Percentiles rank a stretch among this genome's conserved stretches.
phyloP scores from a whole-genome alignment of 495 filamentous ascomycete species.

The Neurospora intermedia region DNA sequence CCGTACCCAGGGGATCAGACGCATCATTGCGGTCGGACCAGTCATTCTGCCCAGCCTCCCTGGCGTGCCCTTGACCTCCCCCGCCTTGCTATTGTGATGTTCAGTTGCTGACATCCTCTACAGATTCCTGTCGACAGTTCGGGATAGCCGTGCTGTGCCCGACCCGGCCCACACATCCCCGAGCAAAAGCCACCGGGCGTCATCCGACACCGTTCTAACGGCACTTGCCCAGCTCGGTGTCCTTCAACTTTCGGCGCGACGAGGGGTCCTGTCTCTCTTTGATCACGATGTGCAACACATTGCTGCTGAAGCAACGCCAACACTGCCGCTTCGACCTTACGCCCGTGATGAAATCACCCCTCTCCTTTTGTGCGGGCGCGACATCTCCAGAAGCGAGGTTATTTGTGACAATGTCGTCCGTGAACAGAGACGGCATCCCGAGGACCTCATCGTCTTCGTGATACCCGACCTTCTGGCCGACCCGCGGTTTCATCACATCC shows the following conservation, averaged over 20 bases:
- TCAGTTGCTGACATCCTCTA: not conserved
- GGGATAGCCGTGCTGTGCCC: not conserved
- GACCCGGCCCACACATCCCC: not conserved
- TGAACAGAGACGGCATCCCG: slow-evolving; percentile 11
- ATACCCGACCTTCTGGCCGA: slow-evolving; percentile 42
- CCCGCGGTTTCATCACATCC: slow-evolving; percentile 33
- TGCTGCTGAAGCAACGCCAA: slow-evolving; percentile 51
- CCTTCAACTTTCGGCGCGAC: slow-evolving; percentile 40
- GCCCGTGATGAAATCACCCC: slow-evolving; percentile 26
- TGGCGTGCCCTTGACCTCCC: not conserved
- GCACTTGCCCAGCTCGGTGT: slow-evolving; percentile 53
- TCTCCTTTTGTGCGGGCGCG: slow-evolving; percentile 29
- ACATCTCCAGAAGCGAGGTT: slow-evolving; percentile 32
- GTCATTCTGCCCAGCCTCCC: not conserved
- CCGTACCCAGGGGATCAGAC: not conserved
- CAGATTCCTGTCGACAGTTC: slow-evolving; percentile 10
- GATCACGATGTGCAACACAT: slow-evolving; percentile 49
- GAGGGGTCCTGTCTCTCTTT: slow-evolving; percentile 50
- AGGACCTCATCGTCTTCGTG: slow-evolving; percentile 30
- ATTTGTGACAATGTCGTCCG: slow-evolving; percentile 38
- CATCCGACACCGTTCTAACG: slow-evolving; percentile 49
- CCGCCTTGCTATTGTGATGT: not conserved
- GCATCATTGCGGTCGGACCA: not conserved
- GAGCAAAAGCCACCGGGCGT: slow-evolving; percentile 14
- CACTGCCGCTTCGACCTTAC: slow-evolving; percentile 35